A percentile compares a stretch with the other conserved stretches of the same genome.
Conservation (phyloP, 768 basidiomycete genomes). For the Boletus rubescentipes region DNA sequence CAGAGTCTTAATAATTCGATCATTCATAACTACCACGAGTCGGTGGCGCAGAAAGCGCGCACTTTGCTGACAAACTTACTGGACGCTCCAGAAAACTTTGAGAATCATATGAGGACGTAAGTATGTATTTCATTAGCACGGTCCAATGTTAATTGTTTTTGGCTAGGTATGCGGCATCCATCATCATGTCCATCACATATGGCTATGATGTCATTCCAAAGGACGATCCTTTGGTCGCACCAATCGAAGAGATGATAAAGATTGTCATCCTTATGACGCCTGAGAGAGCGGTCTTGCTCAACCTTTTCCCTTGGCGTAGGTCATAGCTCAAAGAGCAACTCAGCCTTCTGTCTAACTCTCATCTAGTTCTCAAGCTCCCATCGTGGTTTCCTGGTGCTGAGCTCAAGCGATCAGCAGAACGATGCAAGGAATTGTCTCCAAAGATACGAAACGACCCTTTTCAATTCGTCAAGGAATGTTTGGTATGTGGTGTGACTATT, state of each 20-base stretch:
- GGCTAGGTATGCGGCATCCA: slow-evolving; percentile 19
- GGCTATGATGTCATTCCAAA: slow-evolving; percentile 18
- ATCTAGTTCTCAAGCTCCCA: slow-evolving; percentile 19
- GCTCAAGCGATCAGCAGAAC: slow-evolving; percentile 7
- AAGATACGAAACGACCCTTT: slow-evolving; percentile 19
- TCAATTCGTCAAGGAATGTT: slow-evolving; percentile 23
- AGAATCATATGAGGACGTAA: slow-evolving; percentile 16
- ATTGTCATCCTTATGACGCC: slow-evolving; percentile 14
- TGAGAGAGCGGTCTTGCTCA: slow-evolving; percentile 20
- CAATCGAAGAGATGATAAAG: slow-evolving; percentile 11
- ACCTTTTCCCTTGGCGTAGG: slow-evolving; percentile 23
- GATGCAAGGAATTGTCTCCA: slow-evolving; percentile 11
- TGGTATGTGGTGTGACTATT: slow-evolving; percentile 7
- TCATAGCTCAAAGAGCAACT: not conserved
- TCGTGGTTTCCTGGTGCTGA: slow-evolving; percentile 19
- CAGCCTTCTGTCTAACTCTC: not conserved
- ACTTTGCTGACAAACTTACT: slow-evolving; percentile 10
- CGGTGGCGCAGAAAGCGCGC: slow-evolving; percentile 5
- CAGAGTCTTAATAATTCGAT: slow-evolving; percentile 11
- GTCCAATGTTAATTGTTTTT: not conserved
- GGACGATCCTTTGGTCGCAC: slow-evolving; percentile 20
- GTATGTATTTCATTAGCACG: not conserved
- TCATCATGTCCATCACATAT: slow-evolving; percentile 21
- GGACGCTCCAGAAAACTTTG: slow-evolving; percentile 16
- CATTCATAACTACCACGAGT: slow-evolving; percentile 11